Evolutionary conservation across 1,284 basidiomycete species (phyloP), one percentile per base, ranked within the genome.

Genomic region (Puccinia triticina): DNA sequence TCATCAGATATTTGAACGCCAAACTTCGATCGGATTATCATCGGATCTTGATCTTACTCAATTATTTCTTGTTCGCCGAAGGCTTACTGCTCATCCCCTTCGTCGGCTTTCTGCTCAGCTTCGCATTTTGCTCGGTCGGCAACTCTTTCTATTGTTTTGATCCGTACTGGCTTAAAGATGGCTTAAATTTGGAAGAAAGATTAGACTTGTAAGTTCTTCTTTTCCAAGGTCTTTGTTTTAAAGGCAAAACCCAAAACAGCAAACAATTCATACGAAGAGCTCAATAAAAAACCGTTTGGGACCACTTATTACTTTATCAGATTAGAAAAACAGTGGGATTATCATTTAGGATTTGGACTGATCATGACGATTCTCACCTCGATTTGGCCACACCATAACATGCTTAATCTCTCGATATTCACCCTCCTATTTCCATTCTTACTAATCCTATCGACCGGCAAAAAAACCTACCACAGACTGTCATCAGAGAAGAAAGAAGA

Each of bases 101-200:
- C 16, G 21, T 34, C 48, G 77, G 77, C 7, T 43, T 32, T 46
- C 21, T 23, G 1, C 23, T 53, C 23, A 71, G 64, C 26, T 79
- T 79, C 16, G n/a, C 32, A 0, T 79, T 69, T 40, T 79, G 66
- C 37, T 53, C 77, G 5, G 32, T 79, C 29, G 77, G 26, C 1
- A 79, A 79, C 29, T 79, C 77, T 1, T 79, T 69, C 37, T 79
- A 79, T 59, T 79, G 77, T 40, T 79, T 79, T 34, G 77, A 79
- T 14, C 77, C 43, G 0, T 23, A n/a, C n/a, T 79, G 77, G 77
- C 14, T 48, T 55, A 67, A 59, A 37, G 66, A 79, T 11, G 66
- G 66, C 3, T 53, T 53, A 1, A 67, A 37, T 18, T 79, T 79
- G 14, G n/a, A 29, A 23, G 29, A 71, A n/a, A 40, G 67, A 43